Conservation (phyloP, 345 rosid species). For the Gossypium rotundifolium region DNA sequence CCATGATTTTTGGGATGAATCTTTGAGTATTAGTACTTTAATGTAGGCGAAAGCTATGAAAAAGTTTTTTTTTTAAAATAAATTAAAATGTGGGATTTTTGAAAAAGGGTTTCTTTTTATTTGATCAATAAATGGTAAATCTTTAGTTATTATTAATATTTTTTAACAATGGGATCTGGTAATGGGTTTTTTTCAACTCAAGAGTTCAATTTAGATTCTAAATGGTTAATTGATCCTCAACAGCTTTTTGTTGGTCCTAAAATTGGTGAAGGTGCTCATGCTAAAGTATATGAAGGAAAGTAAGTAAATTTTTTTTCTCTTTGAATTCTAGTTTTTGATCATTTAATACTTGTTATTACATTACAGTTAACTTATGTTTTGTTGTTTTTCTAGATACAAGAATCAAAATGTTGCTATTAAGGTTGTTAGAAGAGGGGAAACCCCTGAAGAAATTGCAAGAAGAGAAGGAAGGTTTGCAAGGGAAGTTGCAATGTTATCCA, state of each 20-base stretch:
- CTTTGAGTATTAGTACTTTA: not conserved
- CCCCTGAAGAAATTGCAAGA: constrained; percentile 81
- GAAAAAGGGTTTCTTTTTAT: constrained; percentile 5
- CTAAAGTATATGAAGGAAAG: constrained; percentile 99
- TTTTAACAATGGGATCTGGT: constrained; percentile 56
- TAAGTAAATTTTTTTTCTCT: constrained; percentile 41
- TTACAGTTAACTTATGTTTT: constrained; percentile 4
- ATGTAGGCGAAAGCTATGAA: constrained; percentile 5
- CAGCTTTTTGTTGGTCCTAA: constrained; percentile 95
- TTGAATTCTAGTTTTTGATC: not conserved
- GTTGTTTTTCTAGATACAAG: constrained; percentile 45
- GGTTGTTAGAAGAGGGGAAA: constrained; percentile 69
- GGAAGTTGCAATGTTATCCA: constrained; percentile 85
- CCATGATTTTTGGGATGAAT: constrained; percentile 20
- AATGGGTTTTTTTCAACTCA: constrained; percentile 52
- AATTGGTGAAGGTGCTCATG: constrained; percentile 99
- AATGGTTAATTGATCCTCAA: constrained; percentile 89
- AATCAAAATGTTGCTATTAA: constrained; percentile 87
- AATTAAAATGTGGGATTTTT: not conserved
- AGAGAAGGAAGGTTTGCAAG: constrained; percentile 71
- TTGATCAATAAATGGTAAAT: constrained; percentile 25
- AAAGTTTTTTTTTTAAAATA: not conserved
- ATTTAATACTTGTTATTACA: not conserved
- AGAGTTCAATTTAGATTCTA: constrained; percentile 65
- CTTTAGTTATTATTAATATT: not conserved